Conservation (phyloP, 148 eudicot genomes). For the Rhododendron ovatum region DNA sequence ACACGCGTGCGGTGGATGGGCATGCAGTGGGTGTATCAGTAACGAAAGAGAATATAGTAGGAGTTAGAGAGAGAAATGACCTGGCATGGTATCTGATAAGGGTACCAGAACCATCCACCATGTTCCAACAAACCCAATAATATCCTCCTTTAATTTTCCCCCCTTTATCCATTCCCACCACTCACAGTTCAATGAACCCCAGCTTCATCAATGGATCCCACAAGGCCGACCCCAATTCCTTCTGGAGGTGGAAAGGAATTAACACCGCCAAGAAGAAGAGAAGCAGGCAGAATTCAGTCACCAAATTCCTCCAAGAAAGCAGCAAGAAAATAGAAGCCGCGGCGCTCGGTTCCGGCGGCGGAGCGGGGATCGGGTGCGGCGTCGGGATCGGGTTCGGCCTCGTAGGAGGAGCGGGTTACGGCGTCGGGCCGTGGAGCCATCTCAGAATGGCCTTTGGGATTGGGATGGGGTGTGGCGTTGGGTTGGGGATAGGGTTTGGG, state of each 20-base stretch:
- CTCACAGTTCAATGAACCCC: background rate
- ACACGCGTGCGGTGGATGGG: too few species aligned
- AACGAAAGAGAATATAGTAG: too few species aligned
- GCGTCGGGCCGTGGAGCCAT: conserved; percentile 52
- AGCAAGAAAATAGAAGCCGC: conserved; percentile 24
- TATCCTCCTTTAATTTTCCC: background rate
- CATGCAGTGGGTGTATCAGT: too few species aligned
- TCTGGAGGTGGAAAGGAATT: conserved; percentile 42
- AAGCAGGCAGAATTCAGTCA: conserved; percentile 4
- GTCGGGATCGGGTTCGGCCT: conserved; percentile 57
- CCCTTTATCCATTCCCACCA: background rate
- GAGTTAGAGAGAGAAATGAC: background rate
- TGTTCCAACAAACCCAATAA: background rate
- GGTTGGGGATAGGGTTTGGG: conserved; percentile 61
- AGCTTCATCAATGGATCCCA: conserved; percentile 16
- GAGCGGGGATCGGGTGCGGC: conserved; percentile 65
- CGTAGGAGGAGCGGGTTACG: conserved; percentile 50
- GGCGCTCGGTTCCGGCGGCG: conserved; percentile 50
- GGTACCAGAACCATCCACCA: background rate
- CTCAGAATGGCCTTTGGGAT: conserved; percentile 46
- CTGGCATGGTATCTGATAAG: background rate
- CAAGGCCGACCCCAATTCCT: conserved; percentile 25
- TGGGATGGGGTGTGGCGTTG: conserved; percentile 65
- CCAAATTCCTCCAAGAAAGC: conserved; percentile 27
- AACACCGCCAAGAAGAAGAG: background rate